phyloP scores from a whole-genome alignment of 805 yeast genomes.

The Yarrowia sp. region DNA sequence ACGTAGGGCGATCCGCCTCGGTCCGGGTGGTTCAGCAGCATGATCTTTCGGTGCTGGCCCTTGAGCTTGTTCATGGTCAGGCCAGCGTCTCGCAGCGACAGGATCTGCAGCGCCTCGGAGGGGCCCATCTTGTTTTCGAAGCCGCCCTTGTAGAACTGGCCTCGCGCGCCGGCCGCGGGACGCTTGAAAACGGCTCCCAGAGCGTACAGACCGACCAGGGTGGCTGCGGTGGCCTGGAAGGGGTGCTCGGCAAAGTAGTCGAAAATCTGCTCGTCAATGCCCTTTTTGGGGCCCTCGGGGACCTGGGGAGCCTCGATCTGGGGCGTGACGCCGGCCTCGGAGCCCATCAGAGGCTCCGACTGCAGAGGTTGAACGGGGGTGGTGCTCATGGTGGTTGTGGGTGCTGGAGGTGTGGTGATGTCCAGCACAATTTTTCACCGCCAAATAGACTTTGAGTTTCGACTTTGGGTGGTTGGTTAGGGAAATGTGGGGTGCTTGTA shows the following conservation, averaged over 20 bases:
- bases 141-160: conserved; percentile 78
- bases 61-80: conserved; percentile 48
- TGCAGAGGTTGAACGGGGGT: conserved; percentile 11
- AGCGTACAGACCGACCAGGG: conserved; percentile 27
- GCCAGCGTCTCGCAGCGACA: conserved; percentile 53
- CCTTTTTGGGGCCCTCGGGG: conserved; percentile 26
- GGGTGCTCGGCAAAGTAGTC: conserved; percentile 29
- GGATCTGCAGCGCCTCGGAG: conserved; percentile 81
- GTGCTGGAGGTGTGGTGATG: conserved; percentile 1
- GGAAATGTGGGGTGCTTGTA: neutral
- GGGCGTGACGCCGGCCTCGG: conserved; percentile 9
- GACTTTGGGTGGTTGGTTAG: neutral
- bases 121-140: conserved; percentile 89
- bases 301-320: conserved; percentile 15
- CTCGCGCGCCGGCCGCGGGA: conserved; percentile 60
- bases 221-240: conserved; percentile 13
- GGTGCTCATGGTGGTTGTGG: conserved; percentile 17
- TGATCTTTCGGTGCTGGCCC: conserved; percentile 68
- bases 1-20: conserved; percentile 80
- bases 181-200: conserved; percentile 33
- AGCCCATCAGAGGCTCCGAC: conserved; percentile 22
- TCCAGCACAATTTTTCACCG: neutral
- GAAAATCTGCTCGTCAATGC: conserved; percentile 28
- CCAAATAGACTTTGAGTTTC: neutral
- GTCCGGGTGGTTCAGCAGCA: conserved; percentile 86